phyloP scores from a whole-genome alignment of 495 filamentous ascomycete species.

The Cercophora newfieldiana region DNA sequence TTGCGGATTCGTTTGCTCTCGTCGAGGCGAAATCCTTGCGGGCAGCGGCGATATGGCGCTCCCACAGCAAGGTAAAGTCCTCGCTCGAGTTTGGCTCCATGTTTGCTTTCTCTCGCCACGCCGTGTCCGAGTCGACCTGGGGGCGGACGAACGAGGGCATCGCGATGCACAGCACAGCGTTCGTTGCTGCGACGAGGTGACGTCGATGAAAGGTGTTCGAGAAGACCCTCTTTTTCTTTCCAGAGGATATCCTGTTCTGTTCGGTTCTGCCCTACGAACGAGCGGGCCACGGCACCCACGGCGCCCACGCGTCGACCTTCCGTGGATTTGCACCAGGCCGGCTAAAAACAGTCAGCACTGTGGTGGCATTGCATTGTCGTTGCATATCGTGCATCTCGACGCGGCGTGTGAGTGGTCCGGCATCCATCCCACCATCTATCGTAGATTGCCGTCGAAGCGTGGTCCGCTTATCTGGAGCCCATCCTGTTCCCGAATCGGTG shows the following conservation, averaged over 20 bases:
- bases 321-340: background rate
- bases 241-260: background rate
- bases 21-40: constrained; percentile 7
- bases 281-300: background rate
- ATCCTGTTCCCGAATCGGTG: background rate
- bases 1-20: background rate
- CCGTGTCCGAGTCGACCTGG: background rate
- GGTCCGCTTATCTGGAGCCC: background rate
- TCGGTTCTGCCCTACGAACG: background rate
- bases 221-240: background rate
- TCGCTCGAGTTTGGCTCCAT: background rate
- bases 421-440: background rate
- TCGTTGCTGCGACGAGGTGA: background rate
- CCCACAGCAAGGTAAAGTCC: constrained; percentile 19
- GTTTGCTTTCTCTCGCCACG: background rate
- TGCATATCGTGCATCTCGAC: background rate
- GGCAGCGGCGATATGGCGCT: constrained; percentile 15
- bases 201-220: background rate
- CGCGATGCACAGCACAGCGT: background rate
- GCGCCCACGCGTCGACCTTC: background rate
- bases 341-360: constrained; percentile 16
- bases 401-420: background rate
- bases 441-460: background rate
- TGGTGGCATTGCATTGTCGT: constrained; percentile 10
- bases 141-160: background rate